phyloP scores from a whole-genome alignment of 441 rosid species.

The Metrosideros polymorpha region DNA sequence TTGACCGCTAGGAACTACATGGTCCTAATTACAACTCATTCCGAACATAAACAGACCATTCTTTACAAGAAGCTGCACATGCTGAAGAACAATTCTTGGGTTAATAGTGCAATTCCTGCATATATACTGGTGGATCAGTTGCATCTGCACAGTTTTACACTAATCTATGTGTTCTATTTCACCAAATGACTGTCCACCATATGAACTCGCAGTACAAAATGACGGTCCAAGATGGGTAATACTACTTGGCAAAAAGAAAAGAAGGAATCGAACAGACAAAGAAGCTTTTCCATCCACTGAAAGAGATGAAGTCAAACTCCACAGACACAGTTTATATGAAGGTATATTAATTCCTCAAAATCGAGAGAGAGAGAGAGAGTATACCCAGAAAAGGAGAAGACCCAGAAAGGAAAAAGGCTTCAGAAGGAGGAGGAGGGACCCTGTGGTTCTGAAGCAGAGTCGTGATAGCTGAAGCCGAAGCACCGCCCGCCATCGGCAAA shows the following conservation, averaged over 20 bases:
- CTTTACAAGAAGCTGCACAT: neutral
- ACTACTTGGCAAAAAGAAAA: neutral
- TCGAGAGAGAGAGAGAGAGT: neutral
- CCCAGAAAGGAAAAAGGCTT: constrained; percentile 36
- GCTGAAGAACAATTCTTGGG: neutral
- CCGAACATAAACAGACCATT: neutral
- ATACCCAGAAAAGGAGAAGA: constrained; percentile 46
- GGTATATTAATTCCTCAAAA: neutral
- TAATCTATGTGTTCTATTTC: neutral
- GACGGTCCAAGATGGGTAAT: neutral
- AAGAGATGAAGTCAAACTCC: neutral
- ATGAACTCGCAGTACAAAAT: neutral
- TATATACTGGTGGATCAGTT: neutral
- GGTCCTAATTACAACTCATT: neutral
- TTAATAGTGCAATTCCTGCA: neutral
- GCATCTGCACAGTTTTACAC: neutral
- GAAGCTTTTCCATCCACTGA: neutral
- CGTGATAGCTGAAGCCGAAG: constrained; percentile 20
- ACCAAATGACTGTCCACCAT: neutral
- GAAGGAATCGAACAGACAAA: neutral
- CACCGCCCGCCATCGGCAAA: constrained; percentile 25
- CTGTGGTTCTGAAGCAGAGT: constrained; percentile 30
- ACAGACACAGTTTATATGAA: neutral
- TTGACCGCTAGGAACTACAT: neutral
- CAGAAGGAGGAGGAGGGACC: constrained; percentile 21